These are phyloP conservation scores for Mrakia gelida DNA, from an alignment of 768 basidiomycete genomes.

Conservation along the genomic window DNA sequence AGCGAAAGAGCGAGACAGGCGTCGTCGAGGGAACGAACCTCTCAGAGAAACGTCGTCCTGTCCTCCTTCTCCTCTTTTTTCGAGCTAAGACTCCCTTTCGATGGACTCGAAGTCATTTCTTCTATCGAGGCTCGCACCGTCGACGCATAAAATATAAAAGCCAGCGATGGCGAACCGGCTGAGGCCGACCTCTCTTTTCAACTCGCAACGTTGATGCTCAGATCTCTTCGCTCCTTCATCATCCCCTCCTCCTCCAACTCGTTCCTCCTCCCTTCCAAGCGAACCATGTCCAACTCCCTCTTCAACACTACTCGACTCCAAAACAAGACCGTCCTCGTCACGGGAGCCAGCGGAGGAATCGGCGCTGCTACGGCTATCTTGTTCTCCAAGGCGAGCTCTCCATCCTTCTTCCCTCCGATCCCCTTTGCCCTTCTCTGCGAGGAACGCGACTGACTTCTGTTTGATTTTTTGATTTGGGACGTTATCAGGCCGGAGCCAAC, in stretches of 20 bases:
- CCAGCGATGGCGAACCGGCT: neutral
- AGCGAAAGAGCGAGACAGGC: too few relatives aligned
- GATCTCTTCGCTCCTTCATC: neutral
- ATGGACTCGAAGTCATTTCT: too few relatives aligned
- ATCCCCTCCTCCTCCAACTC: neutral
- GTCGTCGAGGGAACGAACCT: too few relatives aligned
- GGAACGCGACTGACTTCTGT: too few relatives aligned
- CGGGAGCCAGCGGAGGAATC: constrained; percentile 29
- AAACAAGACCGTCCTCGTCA: constrained; percentile 32
- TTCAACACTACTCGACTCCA: constrained; percentile 29
- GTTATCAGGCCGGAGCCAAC: constrained; percentile 24
- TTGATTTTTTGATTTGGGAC: too few relatives aligned
- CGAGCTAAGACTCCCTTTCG: too few relatives aligned
- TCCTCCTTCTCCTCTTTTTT: too few relatives aligned
- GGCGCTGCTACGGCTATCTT: constrained; percentile 29
- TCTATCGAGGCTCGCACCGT: too few relatives aligned
- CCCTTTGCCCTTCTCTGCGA: neutral
- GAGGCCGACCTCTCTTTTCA: neutral
- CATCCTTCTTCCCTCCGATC: neutral
- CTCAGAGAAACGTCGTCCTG: too few relatives aligned
- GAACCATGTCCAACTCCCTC: constrained; percentile 5
- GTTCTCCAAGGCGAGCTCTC: constrained; percentile 24
- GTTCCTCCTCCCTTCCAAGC: neutral
- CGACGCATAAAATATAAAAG: too few relatives aligned
- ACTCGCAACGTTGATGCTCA: neutral